phyloP scores from a whole-genome alignment of 2,329 filamentous ascomycete species.

The Fusarium sp. region DNA sequence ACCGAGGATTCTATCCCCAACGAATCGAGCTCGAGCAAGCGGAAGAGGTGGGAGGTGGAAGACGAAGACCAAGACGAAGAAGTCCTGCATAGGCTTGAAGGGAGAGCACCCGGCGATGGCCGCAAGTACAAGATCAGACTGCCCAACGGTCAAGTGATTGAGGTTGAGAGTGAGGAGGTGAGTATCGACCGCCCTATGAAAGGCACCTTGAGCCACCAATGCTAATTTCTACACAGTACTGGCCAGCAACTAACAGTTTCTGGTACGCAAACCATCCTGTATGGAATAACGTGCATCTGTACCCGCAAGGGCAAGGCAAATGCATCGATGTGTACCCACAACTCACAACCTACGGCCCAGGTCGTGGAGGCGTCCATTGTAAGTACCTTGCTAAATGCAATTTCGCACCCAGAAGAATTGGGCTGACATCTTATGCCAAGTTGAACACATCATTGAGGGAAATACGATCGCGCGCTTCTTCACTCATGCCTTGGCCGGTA shows the following conservation, averaged over 20 bases:
- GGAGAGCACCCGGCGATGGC: conserved; percentile 1
- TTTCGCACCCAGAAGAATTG: too few species aligned
- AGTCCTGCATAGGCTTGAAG: background rate
- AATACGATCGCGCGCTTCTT: conserved; percentile 17
- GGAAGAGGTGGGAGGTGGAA: conserved; percentile 15
- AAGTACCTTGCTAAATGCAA: background rate
- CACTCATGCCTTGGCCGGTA: conserved; percentile 13
- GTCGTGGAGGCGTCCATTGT: conserved; percentile 15
- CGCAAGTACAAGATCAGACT: conserved; percentile 14
- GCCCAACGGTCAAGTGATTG: background rate
- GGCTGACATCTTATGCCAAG: conserved; percentile 3
- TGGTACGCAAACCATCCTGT: conserved; percentile 20
- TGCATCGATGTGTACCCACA: conserved; percentile 13
- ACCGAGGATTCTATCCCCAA: conserved; percentile 15
- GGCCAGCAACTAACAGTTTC: conserved; percentile 5
- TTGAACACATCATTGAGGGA: conserved; percentile 17
- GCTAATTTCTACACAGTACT: background rate
- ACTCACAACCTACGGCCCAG: background rate
- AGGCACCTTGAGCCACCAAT: too few species aligned
- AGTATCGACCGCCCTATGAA: too few species aligned
- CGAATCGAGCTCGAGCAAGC: background rate
- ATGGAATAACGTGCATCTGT: conserved; percentile 15
- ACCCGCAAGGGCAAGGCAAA: background rate
- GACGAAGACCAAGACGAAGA: background rate
- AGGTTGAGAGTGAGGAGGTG: too few species aligned